Percentiles rank a stretch among this genome's conserved stretches.
These are phyloP conservation scores for Viola pubescens DNA, from an alignment of 441 rosid species.

Conservation along the genomic window DNA sequence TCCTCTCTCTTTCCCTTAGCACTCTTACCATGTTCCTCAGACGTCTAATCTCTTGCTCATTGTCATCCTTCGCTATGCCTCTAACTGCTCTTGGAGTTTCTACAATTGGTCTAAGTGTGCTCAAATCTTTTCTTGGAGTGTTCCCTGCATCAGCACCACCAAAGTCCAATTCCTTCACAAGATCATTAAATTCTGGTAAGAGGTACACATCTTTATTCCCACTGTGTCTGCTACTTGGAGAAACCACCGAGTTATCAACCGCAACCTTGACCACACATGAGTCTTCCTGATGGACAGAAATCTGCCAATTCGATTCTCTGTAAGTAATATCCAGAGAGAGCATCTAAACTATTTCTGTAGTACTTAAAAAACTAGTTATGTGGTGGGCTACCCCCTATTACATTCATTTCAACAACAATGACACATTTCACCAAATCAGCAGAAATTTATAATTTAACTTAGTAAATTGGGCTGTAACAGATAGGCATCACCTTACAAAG, in stretches of 20 bases:
- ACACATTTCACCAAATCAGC: too few species aligned
- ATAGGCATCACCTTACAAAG: too few species aligned
- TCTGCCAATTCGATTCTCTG: background rate
- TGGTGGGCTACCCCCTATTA: too few species aligned
- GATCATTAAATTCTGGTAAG: constrained; percentile 48
- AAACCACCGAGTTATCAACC: constrained; percentile 25
- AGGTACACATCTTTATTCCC: constrained; percentile 42
- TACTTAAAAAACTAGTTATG: too few species aligned
- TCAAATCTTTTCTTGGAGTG: constrained; percentile 26
- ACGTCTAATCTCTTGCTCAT: constrained; percentile 52
- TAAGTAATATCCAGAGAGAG: background rate
- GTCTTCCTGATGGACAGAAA: constrained; percentile 30
- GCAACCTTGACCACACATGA: constrained; percentile 15
- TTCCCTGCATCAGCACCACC: constrained; percentile 11
- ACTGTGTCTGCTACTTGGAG: constrained; percentile 31
- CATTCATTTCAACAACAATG: too few species aligned
- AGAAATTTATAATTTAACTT: too few species aligned
- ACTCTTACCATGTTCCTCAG: constrained; percentile 44
- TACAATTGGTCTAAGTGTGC: constrained; percentile 26
- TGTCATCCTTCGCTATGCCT: constrained; percentile 33
- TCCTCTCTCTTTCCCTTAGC: constrained; percentile 64
- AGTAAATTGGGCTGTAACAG: too few species aligned
- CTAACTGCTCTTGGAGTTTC: constrained; percentile 33
- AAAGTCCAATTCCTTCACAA: constrained; percentile 37
- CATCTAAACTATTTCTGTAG: too few species aligned